Evolutionary conservation across 2,329 filamentous ascomycete genomes (phyloP).

Genomic region (Parafenestella ontariensis): DNA sequence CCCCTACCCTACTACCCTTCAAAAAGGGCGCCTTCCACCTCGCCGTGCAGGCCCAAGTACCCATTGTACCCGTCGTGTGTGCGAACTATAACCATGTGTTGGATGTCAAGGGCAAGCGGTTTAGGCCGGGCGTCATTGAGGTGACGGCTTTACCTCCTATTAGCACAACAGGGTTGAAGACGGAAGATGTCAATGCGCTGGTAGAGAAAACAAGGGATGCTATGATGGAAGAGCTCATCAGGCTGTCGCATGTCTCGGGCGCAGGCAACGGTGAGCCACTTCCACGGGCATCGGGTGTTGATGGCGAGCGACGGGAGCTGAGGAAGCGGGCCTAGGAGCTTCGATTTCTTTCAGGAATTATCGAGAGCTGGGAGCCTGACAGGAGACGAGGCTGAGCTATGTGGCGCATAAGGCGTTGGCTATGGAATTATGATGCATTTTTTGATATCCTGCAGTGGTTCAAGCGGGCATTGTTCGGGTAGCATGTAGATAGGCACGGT

Average conservation of each 20-base stretch:
- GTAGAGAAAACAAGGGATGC: slow-evolving; percentile 40
- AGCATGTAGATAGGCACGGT: slow-evolving; percentile 9
- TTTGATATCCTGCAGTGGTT: slow-evolving; percentile 17
- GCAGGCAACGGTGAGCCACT: slow-evolving; percentile 34
- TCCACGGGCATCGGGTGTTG: slow-evolving; percentile 28
- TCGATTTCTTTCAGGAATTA: background rate
- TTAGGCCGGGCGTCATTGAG: slow-evolving; percentile 62
- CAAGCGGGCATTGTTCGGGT: background rate
- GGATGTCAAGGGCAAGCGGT: slow-evolving; percentile 53
- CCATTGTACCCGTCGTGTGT: slow-evolving; percentile 80
- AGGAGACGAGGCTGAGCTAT: background rate
- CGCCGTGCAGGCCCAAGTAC: slow-evolving; percentile 90
- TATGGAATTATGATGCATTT: slow-evolving; percentile 5
- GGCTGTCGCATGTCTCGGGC: slow-evolving; percentile 39
- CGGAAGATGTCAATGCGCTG: slow-evolving; percentile 45
- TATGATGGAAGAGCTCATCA: slow-evolving; percentile 47
- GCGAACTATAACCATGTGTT: slow-evolving; percentile 59
- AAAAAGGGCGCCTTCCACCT: slow-evolving; percentile 99
- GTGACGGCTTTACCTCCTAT: slow-evolving; percentile 50
- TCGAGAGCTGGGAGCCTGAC: background rate
- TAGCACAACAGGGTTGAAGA: slow-evolving; percentile 42
- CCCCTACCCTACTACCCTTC: slow-evolving; percentile 87
- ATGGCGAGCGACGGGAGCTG: slow-evolving; percentile 28
- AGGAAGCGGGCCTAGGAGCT: slow-evolving; percentile 31
- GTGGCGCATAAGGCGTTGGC: slow-evolving; percentile 12